A percentile compares a stretch with the other conserved stretches of the same genome.
Conservation (phyloP, 805 yeast genomes). For the Saturnispora sekii region DNA sequence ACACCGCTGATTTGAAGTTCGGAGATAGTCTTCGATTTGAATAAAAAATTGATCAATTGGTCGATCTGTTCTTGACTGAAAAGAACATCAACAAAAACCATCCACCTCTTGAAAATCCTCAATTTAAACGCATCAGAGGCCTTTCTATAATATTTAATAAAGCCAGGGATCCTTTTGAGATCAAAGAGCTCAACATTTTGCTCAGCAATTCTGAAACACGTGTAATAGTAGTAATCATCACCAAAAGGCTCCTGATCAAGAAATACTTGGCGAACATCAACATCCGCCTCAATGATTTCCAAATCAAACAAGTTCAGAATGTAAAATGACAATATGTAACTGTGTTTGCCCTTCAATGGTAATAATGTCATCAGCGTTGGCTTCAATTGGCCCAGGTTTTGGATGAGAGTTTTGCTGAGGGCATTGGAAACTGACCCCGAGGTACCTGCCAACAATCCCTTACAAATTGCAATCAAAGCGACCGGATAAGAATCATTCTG, state of each 20-base stretch:
- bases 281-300: conserved; percentile 12
- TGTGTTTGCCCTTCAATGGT: conserved; percentile 10
- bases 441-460: conserved; percentile 32
- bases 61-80: conserved; percentile 24
- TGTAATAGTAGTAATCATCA: conserved; percentile 15
- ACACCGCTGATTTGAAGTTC: conserved; percentile 16
- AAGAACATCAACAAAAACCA: conserved; percentile 34
- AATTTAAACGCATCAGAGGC: conserved; percentile 12
- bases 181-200: conserved; percentile 22
- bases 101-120: conserved; percentile 45
- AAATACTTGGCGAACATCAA: neutral
- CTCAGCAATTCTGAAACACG: conserved; percentile 36
- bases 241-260: conserved; percentile 1
- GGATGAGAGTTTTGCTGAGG: conserved; percentile 16
- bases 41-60: conserved; percentile 23
- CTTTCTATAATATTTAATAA: conserved; percentile 20
- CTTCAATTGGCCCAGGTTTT: conserved; percentile 13
- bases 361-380: conserved; percentile 19
- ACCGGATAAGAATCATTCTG: conserved; percentile 12
- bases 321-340: conserved; percentile 40
- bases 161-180: conserved; percentile 13
- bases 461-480: conserved; percentile 24
- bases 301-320: conserved; percentile 40
- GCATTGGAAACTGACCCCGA: conserved; percentile 25
- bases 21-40: conserved; percentile 16